These are phyloP conservation scores for Candida awuae DNA, from an alignment of 805 yeast species.

Conservation along the genomic window DNA sequence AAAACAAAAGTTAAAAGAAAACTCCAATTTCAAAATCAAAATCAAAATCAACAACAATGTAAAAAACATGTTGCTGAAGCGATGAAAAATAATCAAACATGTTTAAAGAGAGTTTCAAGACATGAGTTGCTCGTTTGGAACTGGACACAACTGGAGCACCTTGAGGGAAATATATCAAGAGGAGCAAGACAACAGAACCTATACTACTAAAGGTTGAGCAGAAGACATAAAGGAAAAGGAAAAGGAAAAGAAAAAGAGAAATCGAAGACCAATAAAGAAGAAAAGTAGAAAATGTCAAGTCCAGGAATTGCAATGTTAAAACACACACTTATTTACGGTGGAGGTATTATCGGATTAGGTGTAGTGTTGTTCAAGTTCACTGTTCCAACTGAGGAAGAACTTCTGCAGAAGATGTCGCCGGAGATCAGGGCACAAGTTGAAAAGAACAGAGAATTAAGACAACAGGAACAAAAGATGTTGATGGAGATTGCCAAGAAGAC, in stretches of 20 bases:
- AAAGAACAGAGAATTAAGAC: constrained; percentile 50
- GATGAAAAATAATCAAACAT: too few relatives aligned
- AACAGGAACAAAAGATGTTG: constrained; percentile 59
- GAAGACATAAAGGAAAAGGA: too few relatives aligned
- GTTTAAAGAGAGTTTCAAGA: too few relatives aligned
- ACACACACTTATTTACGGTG: constrained; percentile 38
- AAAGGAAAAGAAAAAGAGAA: too few relatives aligned
- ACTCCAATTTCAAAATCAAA: background rate
- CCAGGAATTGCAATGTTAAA: constrained; percentile 20
- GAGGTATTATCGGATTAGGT: constrained; percentile 68
- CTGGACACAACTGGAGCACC: too few relatives aligned
- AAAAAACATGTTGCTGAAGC: too few relatives aligned
- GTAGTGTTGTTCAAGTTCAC: constrained; percentile 60
- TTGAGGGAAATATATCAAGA: too few relatives aligned
- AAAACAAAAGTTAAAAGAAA: background rate
- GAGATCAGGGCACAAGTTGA: constrained; percentile 74
- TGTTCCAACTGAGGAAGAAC: constrained; percentile 78
- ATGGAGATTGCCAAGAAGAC: constrained; percentile 61
- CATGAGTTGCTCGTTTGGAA: too few relatives aligned
- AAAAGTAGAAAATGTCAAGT: constrained; percentile 6
- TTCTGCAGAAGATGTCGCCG: constrained; percentile 69
- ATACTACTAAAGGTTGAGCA: too few relatives aligned
- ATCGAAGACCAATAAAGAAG: background rate
- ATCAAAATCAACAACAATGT: background rate
- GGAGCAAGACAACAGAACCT: too few relatives aligned